A percentile compares a stretch with the other conserved stretches of the same genome.
phyloP scores from a whole-genome alignment of 768 basidiomycete genomes.

The Coprinopsis sp. region DNA sequence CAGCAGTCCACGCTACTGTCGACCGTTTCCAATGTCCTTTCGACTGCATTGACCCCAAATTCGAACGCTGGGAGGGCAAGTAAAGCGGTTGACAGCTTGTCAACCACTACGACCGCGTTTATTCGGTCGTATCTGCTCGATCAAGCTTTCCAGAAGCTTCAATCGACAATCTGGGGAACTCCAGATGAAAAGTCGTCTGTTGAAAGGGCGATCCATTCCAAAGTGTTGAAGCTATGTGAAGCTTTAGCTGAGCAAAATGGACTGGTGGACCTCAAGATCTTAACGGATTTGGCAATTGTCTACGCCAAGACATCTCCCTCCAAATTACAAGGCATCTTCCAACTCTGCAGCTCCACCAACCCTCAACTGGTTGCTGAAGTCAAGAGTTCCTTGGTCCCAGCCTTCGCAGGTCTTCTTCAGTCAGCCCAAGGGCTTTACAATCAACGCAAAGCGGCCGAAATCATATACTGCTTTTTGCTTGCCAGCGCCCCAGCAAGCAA shows the following conservation, averaged over 20 bases:
- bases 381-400: slow-evolving; percentile 47
- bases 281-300: slow-evolving; percentile 61
- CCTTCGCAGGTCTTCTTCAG: slow-evolving; percentile 49
- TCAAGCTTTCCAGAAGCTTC: slow-evolving; percentile 45
- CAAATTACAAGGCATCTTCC: slow-evolving; percentile 29
- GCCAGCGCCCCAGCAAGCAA: slow-evolving; percentile 21
- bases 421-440: slow-evolving; percentile 52
- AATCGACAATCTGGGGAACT: slow-evolving; percentile 55
- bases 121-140: slow-evolving; percentile 46
- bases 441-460: slow-evolving; percentile 59
- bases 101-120: slow-evolving; percentile 2
- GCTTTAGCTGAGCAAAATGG: slow-evolving; percentile 37
- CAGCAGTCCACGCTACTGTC: slow-evolving; percentile 5
- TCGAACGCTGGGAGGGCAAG: not conserved
- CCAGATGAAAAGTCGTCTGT: slow-evolving; percentile 24
- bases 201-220: slow-evolving; percentile 43
- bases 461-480: slow-evolving; percentile 50
- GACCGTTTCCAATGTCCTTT: slow-evolving; percentile 4
- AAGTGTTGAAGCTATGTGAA: slow-evolving; percentile 47
- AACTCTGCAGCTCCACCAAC: slow-evolving; percentile 34
- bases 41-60: not conserved
- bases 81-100: not conserved
- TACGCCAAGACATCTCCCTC: slow-evolving; percentile 43
- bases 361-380: slow-evolving; percentile 25
- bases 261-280: slow-evolving; percentile 44